Evolutionary conservation across 257 asterid species (phyloP), one percentile per base, ranked within the genome.

Genomic region (Fraxinus excelsior): DNA sequence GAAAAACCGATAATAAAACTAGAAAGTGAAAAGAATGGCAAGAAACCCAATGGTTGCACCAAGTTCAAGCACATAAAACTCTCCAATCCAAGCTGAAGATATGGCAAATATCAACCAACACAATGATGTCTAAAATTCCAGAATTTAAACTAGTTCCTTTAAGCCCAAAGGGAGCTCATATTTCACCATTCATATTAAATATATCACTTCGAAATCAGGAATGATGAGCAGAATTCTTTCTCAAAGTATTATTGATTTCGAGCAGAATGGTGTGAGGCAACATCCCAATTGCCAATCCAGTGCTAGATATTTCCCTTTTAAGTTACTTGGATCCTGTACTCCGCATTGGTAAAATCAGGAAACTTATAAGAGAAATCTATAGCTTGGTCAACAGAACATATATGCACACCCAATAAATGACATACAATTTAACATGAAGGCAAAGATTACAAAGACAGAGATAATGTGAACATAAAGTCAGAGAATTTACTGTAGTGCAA

Each of bases 401-500:
- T 3, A 23, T 62, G 35, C 68, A 25, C 34, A 26, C 68, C 29
- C 31, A 49, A 13, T 16, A 64, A 60, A 56, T 42, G 42, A 42
- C 51, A 3, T 26, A 26, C 8, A 0, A 26, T 62, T 26, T 25
- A 58, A 58, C 68, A 62, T 23, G 19, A 62, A 62, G 31, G 70
- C 60, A 70, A 40, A 34, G 26, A 84, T 10, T 18, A 74, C 71
- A 19, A 13, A 66, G 31, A 77, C 42, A 26, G 81, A 26, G 81
- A 40, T 26, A 26, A 38, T 66, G 18, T 26, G 72, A 49, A 46
- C 64, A 70, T 46, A 71, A 75, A 83, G 23, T 40, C 56, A 71
- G n/a, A 70, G 73, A 79, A 80, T 84, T 84, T 93, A 96, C 99
- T 90, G 86, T 81, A 84, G 80, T 96, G 99, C 62, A 93, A 91